phyloP scores from a whole-genome alignment of 1,284 basidiomycete genomes.

The Cystodermella granulosa region DNA sequence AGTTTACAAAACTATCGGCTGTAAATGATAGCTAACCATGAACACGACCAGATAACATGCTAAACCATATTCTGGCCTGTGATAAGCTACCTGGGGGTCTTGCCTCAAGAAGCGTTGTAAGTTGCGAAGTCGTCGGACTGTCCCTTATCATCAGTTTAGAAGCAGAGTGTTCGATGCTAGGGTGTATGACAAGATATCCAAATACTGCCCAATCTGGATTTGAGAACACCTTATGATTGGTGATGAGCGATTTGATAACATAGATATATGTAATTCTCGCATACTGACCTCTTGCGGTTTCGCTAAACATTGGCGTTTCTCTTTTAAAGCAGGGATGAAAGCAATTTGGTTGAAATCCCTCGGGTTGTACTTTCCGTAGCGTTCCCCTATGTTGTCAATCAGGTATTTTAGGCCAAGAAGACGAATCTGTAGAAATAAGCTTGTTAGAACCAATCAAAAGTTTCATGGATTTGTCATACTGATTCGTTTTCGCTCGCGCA shows the following conservation, averaged over 20 bases:
- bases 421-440: conserved; percentile 43
- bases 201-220: conserved; percentile 67
- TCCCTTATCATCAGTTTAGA: conserved; percentile 70
- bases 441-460: background rate
- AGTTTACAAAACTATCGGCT: background rate
- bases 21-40: conserved; percentile 48
- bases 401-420: conserved; percentile 71
- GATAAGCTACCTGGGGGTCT: conserved; percentile 57
- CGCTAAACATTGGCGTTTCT: conserved; percentile 50
- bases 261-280: background rate
- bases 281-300: conserved; percentile 62
- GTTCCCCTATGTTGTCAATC: conserved; percentile 60
- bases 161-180: conserved; percentile 55
- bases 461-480: conserved; percentile 19
- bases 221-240: conserved; percentile 61
- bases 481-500: conserved; percentile 53
- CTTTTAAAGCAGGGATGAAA: conserved; percentile 76
- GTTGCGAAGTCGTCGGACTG: conserved; percentile 65
- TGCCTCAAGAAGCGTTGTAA: conserved; percentile 63
- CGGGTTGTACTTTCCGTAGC: conserved; percentile 65
- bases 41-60: conserved; percentile 70
- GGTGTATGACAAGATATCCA: conserved; percentile 68
- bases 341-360: conserved; percentile 52
- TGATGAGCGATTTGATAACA: background rate
- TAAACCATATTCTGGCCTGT: conserved; percentile 69